These are phyloP conservation scores for Trypanosoma caninum DNA, from an alignment of 208 protist genomes.

Conservation along the genomic window DNA sequence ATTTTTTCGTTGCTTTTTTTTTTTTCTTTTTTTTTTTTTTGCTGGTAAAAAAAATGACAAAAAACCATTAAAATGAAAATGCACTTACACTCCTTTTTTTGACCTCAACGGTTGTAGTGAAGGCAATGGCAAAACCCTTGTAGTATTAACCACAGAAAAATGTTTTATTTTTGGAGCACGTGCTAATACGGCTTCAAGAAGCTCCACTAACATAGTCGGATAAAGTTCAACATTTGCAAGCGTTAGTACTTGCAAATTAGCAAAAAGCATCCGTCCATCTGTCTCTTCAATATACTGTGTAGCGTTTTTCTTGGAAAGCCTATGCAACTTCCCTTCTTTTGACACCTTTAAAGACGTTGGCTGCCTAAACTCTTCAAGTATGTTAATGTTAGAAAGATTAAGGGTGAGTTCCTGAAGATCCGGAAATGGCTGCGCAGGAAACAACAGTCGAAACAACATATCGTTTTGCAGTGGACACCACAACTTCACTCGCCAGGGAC, in stretches of 20 bases:
- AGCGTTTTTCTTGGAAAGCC: constrained; percentile 6
- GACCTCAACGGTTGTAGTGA: constrained; percentile 27
- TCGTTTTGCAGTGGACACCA: constrained; percentile 51
- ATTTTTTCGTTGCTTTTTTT: no score
- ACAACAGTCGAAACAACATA: constrained; percentile 36
- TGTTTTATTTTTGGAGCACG: constrained; percentile 47
- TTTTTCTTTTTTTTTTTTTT: no score
- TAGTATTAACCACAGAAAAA: constrained; percentile 70
- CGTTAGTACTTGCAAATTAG: constrained; percentile 46
- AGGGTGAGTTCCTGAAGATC: constrained; percentile 62
- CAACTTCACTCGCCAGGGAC: constrained; percentile 63
- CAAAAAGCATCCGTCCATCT: constrained; percentile 28
- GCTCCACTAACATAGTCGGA: constrained; percentile 30
- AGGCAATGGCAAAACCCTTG: constrained; percentile 26
- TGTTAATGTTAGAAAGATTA: constrained; percentile 42
- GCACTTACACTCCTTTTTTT: not conserved
- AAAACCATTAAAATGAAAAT: not conserved
- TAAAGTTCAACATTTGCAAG: constrained; percentile 57
- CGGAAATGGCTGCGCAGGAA: constrained; percentile 26
- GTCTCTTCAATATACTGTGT: constrained; percentile 16
- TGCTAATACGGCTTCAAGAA: constrained; percentile 30
- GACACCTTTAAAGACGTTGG: constrained; percentile 2
- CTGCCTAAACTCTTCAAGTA: constrained; percentile 24
- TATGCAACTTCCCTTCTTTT: constrained; percentile 13
- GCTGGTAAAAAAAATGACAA: no score